A percentile compares a stretch with the other conserved stretches of the same genome.
Conservation (phyloP, 1,284 basidiomycete species). For the Xerocomus minutiporus region DNA sequence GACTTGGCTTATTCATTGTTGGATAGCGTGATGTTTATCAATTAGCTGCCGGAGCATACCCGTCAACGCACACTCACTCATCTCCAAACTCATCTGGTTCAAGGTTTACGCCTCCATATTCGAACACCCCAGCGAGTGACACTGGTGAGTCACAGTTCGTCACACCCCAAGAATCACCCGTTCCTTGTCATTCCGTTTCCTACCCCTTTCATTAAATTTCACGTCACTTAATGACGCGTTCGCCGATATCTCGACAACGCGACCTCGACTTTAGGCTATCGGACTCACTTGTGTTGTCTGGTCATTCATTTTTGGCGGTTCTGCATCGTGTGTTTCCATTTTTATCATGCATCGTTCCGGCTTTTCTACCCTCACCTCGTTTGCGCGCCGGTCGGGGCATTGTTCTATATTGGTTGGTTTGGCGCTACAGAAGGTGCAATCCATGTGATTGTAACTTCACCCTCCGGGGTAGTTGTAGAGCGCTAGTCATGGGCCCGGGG, state of each 20-base stretch:
- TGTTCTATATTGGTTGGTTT: background rate
- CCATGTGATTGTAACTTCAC: background rate
- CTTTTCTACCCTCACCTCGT: background rate
- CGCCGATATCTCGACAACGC: background rate
- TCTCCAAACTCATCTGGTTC: conserved; percentile 22
- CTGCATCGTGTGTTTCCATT: conserved; percentile 3
- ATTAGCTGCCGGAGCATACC: conserved; percentile 1
- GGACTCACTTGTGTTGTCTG: background rate
- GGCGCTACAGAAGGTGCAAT: background rate
- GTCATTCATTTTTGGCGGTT: background rate
- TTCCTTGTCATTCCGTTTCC: background rate
- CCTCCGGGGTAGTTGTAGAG: background rate
- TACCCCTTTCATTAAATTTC: background rate
- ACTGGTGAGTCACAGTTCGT: conserved; percentile 20
- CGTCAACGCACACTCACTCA: conserved; percentile 9
- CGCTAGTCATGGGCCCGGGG: background rate
- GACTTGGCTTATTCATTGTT: conserved; percentile 2
- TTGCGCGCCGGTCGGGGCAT: background rate
- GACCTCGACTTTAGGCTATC: background rate
- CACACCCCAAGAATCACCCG: too few species aligned
- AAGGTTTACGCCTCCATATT: conserved; percentile 24
- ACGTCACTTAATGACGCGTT: background rate
- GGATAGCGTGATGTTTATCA: conserved; percentile 18
- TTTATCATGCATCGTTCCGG: background rate
- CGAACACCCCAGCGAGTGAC: conserved; percentile 27